Evolutionary conservation across 768 basidiomycete species (phyloP).

Genomic region (Crucibulum laeve): DNA sequence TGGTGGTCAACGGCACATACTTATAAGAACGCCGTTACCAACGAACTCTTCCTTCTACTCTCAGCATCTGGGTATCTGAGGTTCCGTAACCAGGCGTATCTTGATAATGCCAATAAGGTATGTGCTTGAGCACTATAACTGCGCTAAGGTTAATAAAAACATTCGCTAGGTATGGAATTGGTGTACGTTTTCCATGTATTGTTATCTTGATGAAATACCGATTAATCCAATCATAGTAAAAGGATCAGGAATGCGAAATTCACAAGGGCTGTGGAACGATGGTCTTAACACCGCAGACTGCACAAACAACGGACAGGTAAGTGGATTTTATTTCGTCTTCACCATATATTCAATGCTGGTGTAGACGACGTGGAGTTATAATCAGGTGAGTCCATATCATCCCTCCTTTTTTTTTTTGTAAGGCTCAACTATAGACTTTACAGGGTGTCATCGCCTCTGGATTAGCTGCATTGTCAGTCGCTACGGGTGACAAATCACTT

Average conservation of each 20-base stretch:
- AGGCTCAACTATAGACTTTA: neutral
- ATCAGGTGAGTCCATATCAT: constrained; percentile 33
- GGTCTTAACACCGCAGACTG: constrained; percentile 32
- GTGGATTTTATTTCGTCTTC: neutral
- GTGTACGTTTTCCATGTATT: constrained; percentile 19
- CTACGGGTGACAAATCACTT: constrained; percentile 31
- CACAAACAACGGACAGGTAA: constrained; percentile 39
- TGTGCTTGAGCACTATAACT: neutral
- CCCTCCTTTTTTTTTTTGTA: neutral
- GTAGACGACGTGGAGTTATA: constrained; percentile 58
- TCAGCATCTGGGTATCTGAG: constrained; percentile 45
- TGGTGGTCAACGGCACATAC: constrained; percentile 54
- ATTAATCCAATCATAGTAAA: constrained; percentile 23
- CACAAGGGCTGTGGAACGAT: constrained; percentile 40
- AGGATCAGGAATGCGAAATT: constrained; percentile 41
- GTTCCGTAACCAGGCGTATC: constrained; percentile 30
- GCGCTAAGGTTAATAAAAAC: constrained; percentile 1
- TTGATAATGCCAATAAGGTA: constrained; percentile 46
- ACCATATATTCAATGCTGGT: neutral
- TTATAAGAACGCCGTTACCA: constrained; percentile 63
- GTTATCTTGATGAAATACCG: neutral
- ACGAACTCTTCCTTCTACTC: constrained; percentile 47
- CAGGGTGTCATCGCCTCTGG: constrained; percentile 55
- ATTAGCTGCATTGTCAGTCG: constrained; percentile 38
- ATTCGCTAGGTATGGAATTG: constrained; percentile 28